Base-by-base conservation (phyloP, 2,329 filamentous ascomycete species). In the Cyclaneusma minus region DNA sequence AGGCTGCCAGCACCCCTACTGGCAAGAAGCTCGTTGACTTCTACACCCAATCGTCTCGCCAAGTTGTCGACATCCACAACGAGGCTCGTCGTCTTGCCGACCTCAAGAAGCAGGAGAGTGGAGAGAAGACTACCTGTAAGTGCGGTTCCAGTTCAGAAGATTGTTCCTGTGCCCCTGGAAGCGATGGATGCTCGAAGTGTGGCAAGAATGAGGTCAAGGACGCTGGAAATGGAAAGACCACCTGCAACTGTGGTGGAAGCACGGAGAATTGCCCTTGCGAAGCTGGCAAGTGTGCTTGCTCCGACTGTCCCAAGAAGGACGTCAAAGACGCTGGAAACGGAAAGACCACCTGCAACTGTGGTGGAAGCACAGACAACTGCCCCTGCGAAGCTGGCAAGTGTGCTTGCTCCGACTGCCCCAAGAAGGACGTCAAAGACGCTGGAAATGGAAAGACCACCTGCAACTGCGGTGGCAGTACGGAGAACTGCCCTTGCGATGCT, bases 51-150 rank as follows among this genome's bases (percentile, higher is more conserved):
- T 69, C 80, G 36, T 74, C 78, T 50, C 83, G 83, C 58, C 85
- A 95, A 56, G 84, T 94, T 16, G 65, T 83, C 43, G 89, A 98
- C 49, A 89, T 98, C 24, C 89, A 98, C 56, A 67, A 64, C 35
- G 89, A 98, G 64, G 89, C 89, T 16, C 68, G 77, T 36, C 74
- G 89, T 40, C 63, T 98, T 29, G 87, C 87, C 25, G 73, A 92
- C 38, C 54, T 98, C 39, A 94, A 94, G 75, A 74, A 71, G 49
- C 55, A 70, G 34, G 62, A 69, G 49, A 51, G 60, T 23, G 67
- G 66, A 12, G 64, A 12, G 39, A 38, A 21, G 40, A 35, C 17
- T 14, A 14, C n/a, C 7, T n/a, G 16, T 10, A 24, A 24, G 16
- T 13, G 11, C 12, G 25, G n/a, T 21, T 21, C 16, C n/a, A n/a